Conservation (phyloP, 495 filamentous ascomycete species). For the Penicillium silybi region DNA sequence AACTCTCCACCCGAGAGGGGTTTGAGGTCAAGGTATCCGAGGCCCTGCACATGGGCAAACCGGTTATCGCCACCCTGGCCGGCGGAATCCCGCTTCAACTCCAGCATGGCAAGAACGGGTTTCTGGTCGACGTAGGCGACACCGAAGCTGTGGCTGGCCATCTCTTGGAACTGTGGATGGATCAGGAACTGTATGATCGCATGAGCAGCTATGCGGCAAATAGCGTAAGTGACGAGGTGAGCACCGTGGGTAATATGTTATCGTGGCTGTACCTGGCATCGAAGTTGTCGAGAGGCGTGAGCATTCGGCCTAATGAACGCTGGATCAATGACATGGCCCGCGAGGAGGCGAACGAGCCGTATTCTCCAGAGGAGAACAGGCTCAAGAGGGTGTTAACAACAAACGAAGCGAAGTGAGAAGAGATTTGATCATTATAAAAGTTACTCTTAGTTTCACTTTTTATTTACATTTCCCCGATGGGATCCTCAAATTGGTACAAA, state of each 20-base stretch:
- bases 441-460: no score
- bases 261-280: background rate
- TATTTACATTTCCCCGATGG: no score
- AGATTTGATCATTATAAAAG: no score
- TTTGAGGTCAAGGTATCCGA: conserved; percentile 77
- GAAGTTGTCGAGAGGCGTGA: background rate
- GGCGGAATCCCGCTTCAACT: background rate
- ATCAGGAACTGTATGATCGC: background rate
- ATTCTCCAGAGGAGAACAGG: no score
- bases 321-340: background rate
- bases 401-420: no score
- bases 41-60: conserved; percentile 55
- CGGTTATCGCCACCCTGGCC: conserved; percentile 2
- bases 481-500: no score
- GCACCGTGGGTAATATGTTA: background rate
- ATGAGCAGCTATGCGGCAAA: background rate
- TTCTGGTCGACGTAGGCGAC: background rate
- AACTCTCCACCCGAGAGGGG: conserved; percentile 68
- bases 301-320: background rate
- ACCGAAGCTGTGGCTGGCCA: background rate
- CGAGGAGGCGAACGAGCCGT: no score
- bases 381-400: no score
- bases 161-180: background rate
- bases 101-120: background rate
- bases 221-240: background rate